phyloP scores from a whole-genome alignment of 805 yeast genomes.

The Metschnikowia sp. region DNA sequence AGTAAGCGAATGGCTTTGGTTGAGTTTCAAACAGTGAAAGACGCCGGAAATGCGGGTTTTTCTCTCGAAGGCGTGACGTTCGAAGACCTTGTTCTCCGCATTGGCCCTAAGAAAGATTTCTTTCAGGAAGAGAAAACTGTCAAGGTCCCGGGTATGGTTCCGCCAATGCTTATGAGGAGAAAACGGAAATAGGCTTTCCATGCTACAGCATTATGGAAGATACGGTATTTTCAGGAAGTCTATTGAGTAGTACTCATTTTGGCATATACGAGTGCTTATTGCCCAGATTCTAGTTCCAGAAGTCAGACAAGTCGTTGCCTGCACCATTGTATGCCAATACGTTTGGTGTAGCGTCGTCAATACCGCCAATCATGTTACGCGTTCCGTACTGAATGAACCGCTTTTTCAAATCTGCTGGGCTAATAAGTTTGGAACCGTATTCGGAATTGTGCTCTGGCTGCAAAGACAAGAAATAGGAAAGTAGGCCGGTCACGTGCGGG shows the following conservation, averaged over 20 bases:
- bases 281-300: conserved; percentile 9
- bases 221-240: no score
- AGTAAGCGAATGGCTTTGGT: conserved; percentile 48
- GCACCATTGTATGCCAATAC: conserved; percentile 41
- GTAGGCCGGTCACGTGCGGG: conserved; percentile 66
- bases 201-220: no score
- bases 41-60: conserved; percentile 53
- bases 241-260: no score
- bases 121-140: conserved; percentile 2
- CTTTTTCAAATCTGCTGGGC: conserved; percentile 38
- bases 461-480: conserved; percentile 46
- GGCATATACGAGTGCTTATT: no score
- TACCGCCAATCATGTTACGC: conserved; percentile 42
- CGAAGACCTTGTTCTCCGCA: conserved; percentile 25
- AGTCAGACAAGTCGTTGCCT: conserved; percentile 14
- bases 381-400: conserved; percentile 46
- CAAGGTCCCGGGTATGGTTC: conserved; percentile 15
- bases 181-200: neutral
- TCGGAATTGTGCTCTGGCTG: conserved; percentile 18
- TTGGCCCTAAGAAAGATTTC: conserved; percentile 14
- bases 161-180: conserved; percentile 16
- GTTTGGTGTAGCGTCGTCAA: conserved; percentile 60
- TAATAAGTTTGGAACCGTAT: conserved; percentile 41
- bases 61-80: conserved; percentile 37
- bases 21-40: conserved; percentile 38